phyloP scores from a whole-genome alignment of 805 yeast species.

The Deakozyma indianensis region DNA sequence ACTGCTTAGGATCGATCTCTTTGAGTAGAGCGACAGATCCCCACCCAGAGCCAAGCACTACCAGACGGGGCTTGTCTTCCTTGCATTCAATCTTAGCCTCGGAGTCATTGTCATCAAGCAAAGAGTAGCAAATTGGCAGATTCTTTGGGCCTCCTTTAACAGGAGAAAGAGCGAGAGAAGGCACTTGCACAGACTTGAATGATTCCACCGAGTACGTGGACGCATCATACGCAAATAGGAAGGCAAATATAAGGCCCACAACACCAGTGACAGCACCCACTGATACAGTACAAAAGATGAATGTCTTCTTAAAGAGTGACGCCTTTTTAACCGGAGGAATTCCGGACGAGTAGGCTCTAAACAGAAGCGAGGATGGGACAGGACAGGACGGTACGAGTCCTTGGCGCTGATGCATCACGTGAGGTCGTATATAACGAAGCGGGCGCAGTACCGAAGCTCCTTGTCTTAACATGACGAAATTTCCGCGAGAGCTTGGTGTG shows the following conservation, averaged over 20 bases:
- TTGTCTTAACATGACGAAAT: no score
- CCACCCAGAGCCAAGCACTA: conserved; percentile 59
- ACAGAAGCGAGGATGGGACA: no score
- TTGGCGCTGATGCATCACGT: no score
- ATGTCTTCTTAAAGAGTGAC: background rate
- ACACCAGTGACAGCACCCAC: conserved; percentile 1
- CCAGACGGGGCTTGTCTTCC: conserved; percentile 36
- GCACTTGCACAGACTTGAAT: conserved; percentile 30
- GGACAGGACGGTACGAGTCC: no score
- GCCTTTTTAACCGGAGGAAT: background rate
- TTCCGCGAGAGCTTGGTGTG: no score
- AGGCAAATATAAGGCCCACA: conserved; percentile 18
- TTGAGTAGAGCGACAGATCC: conserved; percentile 49
- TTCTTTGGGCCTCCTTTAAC: conserved; percentile 57
- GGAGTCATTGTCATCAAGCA: conserved; percentile 43
- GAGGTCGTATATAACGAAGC: no score
- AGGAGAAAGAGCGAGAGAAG: conserved; percentile 40
- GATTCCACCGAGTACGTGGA: conserved; percentile 37
- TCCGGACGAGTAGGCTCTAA: background rate
- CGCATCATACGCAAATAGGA: conserved; percentile 49
- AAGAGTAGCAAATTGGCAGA: conserved; percentile 42
- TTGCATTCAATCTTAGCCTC: conserved; percentile 24
- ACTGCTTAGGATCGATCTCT: conserved; percentile 35
- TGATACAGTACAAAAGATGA: background rate
- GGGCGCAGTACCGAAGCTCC: no score